A percentile compares a stretch with the other conserved stretches of the same genome.
Conservation (phyloP, 2,329 filamentous ascomycete genomes). For the Botryosphaeria agaves region DNA sequence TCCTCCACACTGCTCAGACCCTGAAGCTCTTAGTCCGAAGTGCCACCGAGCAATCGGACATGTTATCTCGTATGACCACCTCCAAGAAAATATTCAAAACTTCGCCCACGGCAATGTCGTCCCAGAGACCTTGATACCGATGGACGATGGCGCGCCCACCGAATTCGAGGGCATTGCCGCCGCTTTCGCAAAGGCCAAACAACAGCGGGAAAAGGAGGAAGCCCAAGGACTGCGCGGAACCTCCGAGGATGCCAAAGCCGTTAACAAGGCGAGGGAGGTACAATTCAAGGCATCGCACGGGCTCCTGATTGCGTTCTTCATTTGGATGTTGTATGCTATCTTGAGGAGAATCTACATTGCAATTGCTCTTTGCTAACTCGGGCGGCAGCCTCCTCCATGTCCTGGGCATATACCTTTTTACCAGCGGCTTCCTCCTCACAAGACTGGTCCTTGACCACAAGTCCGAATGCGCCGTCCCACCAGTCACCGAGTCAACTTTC, state of each 20-base stretch:
- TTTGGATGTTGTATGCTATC: slow-evolving; percentile 39
- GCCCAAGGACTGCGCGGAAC: slow-evolving; percentile 12
- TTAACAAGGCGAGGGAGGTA: slow-evolving; percentile 24
- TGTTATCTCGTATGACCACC: too few species aligned
- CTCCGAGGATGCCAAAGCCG: slow-evolving; percentile 11
- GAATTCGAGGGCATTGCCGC: slow-evolving; percentile 19
- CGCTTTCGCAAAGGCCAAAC: slow-evolving; percentile 17
- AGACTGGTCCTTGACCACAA: slow-evolving; percentile 64
- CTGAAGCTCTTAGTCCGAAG: too few species aligned
- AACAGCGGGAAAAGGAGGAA: slow-evolving; percentile 15
- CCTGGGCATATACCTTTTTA: slow-evolving; percentile 79
- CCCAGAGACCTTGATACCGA: slow-evolving; percentile 1
- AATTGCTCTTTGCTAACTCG: background rate
- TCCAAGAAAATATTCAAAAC: too few species aligned
- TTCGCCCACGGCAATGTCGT: background rate
- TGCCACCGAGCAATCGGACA: too few species aligned
- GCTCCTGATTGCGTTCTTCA: slow-evolving; percentile 46
- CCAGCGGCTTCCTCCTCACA: slow-evolving; percentile 84
- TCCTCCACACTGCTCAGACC: too few species aligned
- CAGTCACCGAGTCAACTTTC: slow-evolving; percentile 22
- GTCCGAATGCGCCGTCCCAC: slow-evolving; percentile 59
- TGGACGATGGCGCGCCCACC: slow-evolving; percentile 5
- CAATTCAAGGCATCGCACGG: slow-evolving; percentile 36
- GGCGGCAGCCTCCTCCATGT: slow-evolving; percentile 48
- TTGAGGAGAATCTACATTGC: background rate